phyloP scores from a whole-genome alignment of 2,329 filamentous ascomycete genomes.

The Neurospora sp. region DNA sequence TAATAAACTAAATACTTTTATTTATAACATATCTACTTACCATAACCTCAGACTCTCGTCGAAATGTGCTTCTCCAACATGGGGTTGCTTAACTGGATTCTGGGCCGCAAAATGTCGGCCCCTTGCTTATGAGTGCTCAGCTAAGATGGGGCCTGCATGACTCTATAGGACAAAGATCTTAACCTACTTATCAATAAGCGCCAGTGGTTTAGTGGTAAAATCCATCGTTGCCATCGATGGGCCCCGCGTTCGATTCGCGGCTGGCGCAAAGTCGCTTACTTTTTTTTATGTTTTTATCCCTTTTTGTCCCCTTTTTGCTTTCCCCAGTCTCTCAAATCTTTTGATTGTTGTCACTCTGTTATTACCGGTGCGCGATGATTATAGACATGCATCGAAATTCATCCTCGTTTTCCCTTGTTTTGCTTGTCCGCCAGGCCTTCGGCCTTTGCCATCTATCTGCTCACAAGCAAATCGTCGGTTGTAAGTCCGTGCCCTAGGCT shows the following conservation, averaged over 20 bases:
- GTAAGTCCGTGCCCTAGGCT: neutral
- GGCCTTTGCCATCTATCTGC: no score
- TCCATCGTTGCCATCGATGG: slow-evolving; percentile 45
- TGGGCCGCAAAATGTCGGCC: neutral
- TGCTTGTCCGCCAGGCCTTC: neutral
- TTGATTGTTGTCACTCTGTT: neutral
- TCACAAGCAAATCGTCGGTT: neutral
- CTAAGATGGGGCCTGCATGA: neutral
- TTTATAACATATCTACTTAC: neutral
- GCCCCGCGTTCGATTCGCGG: slow-evolving; percentile 23
- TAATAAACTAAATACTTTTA: neutral
- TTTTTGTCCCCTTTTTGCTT: neutral
- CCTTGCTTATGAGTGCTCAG: neutral
- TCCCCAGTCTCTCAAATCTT: neutral
- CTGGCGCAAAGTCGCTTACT: slow-evolving; percentile 10
- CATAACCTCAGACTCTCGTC: neutral
- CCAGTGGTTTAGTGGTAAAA: slow-evolving; percentile 44
- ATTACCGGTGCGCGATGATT: neutral
- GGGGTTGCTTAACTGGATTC: neutral
- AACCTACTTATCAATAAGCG: neutral
- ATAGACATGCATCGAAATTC: neutral
- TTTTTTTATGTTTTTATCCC: neutral
- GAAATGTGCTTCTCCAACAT: neutral
- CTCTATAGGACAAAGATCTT: neutral
- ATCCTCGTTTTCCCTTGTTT: neutral